Base-by-base conservation (phyloP, 176 grass and related monocot genomes). In the Miscanthus lutarioriparius region DNA sequence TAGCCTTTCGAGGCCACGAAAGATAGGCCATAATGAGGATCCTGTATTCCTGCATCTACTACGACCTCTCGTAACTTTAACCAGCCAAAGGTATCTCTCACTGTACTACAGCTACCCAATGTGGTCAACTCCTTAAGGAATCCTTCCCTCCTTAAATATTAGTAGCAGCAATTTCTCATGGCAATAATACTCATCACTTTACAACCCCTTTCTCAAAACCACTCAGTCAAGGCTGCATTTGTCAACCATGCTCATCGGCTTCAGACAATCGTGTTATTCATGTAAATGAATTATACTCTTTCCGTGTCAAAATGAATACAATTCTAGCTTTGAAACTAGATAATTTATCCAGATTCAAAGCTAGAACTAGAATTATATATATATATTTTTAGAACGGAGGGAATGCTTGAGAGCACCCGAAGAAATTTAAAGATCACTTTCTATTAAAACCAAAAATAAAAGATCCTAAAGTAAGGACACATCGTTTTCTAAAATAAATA, bases 1-100 rank as follows among this genome's bases (percentile, higher is more conserved):
- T 90, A 90, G 84, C 79, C 74, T 86, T 90, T 90, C 67, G 88
- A 83, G 74, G 84, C 45, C 16, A 5, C 44, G 84, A 86, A 86
- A 74, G 84, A 86, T 44, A 26, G 35, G 72, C 72, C 72, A 82
- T 47, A 22, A 72, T 58, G 44, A 27, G 35, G 35, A 86, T 49
- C 36, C 67, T 79, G 17, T n/a, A n/a, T n/a, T n/a, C n/a, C n/a
- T n/a, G n/a, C 14, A 23, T 74, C 35, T 45, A 38, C n/a, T 61
- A 3, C 36, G 77, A 62, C 82, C 65, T 71, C 65, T 81, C 65
- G n/a, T 49, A 64, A 37, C 17, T 66, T 16, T 36, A 49, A 27
- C 44, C 51, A 65, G 71, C 80, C 66, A n/a, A 11, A 72, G 49
- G 53, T 77, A 76, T 82, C 51, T 32, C 19, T 8, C 4, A 23